Evolutionary conservation across 768 basidiomycete genomes (phyloP).

Genomic region (Pulveroboletus ravenelii): DNA sequence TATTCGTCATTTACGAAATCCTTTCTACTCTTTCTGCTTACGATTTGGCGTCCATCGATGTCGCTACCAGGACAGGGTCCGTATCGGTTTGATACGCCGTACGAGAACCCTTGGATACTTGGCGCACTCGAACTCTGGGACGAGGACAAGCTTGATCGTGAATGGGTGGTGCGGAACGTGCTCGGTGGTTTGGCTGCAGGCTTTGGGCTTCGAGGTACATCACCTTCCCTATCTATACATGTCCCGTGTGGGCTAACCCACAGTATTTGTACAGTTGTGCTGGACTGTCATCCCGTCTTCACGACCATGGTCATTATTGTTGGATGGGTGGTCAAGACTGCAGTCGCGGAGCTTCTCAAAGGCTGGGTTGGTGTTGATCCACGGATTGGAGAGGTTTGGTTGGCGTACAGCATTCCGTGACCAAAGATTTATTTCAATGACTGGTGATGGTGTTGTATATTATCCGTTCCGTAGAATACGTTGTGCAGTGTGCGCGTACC

Average conservation of each 20-base stretch:
- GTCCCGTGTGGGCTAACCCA: not conserved
- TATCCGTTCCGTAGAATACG: not conserved
- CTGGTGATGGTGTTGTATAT: conserved; percentile 1
- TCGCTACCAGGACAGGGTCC: conserved; percentile 15
- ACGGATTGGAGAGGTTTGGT: conserved; percentile 61
- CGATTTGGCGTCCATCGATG: conserved; percentile 65
- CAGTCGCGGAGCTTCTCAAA: conserved; percentile 55
- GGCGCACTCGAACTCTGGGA: conserved; percentile 55
- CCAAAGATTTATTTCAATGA: conserved; percentile 10
- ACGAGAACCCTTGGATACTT: conserved; percentile 34
- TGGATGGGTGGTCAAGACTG: conserved; percentile 72
- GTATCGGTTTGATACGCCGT: conserved; percentile 23
- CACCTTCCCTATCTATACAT: not conserved
- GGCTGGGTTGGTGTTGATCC: conserved; percentile 63
- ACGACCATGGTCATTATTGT: conserved; percentile 70
- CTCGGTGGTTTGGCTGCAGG: conserved; percentile 85
- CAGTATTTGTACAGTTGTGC: conserved; percentile 49
- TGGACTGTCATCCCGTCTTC: conserved; percentile 70
- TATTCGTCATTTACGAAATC: conserved; percentile 84
- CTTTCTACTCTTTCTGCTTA: conserved; percentile 75
- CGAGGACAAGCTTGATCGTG: conserved; percentile 71
- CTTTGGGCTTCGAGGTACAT: conserved; percentile 73
- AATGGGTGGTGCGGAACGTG: conserved; percentile 80
- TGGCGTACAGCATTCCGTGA: conserved; percentile 77
- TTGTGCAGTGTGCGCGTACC: not conserved